A percentile compares a stretch with the other conserved stretches of the same genome.
phyloP scores from a whole-genome alignment of 768 basidiomycete genomes.

The Chiua virens region DNA sequence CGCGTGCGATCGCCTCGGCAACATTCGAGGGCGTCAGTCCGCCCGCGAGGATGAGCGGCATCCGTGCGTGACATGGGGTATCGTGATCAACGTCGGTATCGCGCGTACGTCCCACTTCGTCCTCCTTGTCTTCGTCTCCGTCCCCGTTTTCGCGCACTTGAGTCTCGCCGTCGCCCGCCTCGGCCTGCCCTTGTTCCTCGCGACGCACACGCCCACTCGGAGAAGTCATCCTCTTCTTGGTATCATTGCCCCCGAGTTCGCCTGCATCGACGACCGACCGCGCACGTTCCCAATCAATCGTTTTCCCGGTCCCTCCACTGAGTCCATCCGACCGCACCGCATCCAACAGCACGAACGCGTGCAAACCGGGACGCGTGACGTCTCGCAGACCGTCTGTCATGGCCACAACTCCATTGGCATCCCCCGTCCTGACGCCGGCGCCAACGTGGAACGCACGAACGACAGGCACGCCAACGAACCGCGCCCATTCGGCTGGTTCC shows the following conservation, averaged over 20 bases:
- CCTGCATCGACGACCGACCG: constrained; percentile 63
- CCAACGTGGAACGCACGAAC: constrained; percentile 85
- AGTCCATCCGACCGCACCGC: constrained; percentile 60
- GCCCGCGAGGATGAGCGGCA: constrained; percentile 90
- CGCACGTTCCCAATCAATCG: constrained; percentile 83
- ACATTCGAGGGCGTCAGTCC: constrained; percentile 82
- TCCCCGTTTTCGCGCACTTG: background rate
- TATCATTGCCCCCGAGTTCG: constrained; percentile 42
- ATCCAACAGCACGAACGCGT: constrained; percentile 78
- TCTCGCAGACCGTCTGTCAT: constrained; percentile 46
- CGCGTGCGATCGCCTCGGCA: constrained; percentile 59
- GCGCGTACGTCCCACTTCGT: constrained; percentile 11
- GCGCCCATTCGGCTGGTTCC: constrained; percentile 82
- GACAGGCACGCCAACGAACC: constrained; percentile 87
- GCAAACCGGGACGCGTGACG: constrained; percentile 69
- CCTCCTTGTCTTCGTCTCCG: background rate
- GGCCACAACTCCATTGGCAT: no score
- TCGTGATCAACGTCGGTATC: background rate
- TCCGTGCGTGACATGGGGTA: constrained; percentile 25
- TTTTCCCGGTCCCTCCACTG: constrained; percentile 82
- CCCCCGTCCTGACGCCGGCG: constrained; percentile 1
- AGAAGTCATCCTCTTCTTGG: no score
- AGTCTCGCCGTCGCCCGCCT: background rate
- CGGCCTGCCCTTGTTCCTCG: background rate
- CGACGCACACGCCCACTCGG: no score